Evolutionary conservation across 75 land plant species (phyloP).

Genomic region (Sequoia sempervirens): DNA sequence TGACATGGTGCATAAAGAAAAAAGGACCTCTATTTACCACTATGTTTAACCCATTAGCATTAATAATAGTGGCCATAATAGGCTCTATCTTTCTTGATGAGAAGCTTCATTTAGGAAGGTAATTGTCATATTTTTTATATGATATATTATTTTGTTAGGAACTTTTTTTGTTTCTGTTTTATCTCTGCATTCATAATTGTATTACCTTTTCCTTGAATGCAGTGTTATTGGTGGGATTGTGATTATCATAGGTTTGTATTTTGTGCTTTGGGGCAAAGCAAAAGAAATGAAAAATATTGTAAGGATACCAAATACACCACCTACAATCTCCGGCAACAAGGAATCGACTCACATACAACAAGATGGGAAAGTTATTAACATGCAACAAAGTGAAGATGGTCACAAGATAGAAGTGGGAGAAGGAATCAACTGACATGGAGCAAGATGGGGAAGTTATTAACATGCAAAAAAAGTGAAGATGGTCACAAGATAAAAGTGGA

Average conservation of each 20-base stretch:
- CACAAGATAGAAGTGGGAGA: too few relatives aligned
- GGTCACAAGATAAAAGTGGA: too few relatives aligned
- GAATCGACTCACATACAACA: neutral
- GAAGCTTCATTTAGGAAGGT: too few relatives aligned
- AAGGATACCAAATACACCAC: neutral
- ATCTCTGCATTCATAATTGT: too few relatives aligned
- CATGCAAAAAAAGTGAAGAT: too few relatives aligned
- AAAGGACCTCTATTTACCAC: slow-evolving; percentile 77
- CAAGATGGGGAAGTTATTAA: too few relatives aligned
- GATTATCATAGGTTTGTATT: neutral
- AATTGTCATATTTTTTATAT: too few relatives aligned
- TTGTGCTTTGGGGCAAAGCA: neutral
- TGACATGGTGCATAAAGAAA: slow-evolving; percentile 19
- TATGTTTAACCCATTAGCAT: slow-evolving; percentile 65
- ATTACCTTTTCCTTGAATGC: neutral
- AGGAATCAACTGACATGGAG: too few relatives aligned
- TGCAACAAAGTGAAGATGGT: too few relatives aligned
- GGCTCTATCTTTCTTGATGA: slow-evolving; percentile 9
- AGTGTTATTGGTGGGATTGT: neutral
- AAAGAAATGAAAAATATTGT: neutral
- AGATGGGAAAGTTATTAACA: too few relatives aligned
- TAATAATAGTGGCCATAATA: slow-evolving; percentile 63
- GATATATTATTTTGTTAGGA: too few relatives aligned
- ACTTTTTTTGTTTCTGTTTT: too few relatives aligned
- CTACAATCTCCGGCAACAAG: neutral